phyloP scores from a whole-genome alignment of 495 filamentous ascomycete genomes.

The Articulospora tetracladia region DNA sequence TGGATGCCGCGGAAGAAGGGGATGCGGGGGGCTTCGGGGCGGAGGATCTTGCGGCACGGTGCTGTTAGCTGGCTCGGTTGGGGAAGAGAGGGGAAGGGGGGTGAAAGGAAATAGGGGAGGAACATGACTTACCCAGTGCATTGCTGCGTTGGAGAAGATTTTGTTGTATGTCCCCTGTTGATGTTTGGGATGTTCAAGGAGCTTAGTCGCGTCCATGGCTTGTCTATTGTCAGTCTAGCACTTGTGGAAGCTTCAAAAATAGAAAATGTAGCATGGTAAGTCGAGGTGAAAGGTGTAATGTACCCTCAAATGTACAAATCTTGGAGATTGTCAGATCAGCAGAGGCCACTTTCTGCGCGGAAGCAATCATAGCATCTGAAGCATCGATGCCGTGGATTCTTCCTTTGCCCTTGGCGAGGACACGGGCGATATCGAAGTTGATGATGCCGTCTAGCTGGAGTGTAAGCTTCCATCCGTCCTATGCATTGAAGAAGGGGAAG shows the following conservation, averaged over 20 bases:
- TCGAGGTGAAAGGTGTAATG: no score
- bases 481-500: neutral
- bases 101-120: no score
- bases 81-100: no score
- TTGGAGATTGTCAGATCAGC: constrained; percentile 15
- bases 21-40: constrained; percentile 22
- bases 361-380: constrained; percentile 60
- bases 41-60: no score
- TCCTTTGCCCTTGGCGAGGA: constrained; percentile 34
- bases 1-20: constrained; percentile 44
- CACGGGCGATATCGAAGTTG: constrained; percentile 47
- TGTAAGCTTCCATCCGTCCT: neutral
- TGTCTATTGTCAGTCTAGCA: neutral
- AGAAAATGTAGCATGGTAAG: no score
- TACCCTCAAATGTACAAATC: constrained; percentile 43
- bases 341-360: constrained; percentile 37
- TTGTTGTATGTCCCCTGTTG: constrained; percentile 46
- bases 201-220: constrained; percentile 16
- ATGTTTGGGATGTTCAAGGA: constrained; percentile 18
- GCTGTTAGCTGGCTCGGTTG: no score
- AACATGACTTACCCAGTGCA: no score
- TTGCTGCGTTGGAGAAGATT: constrained; percentile 73
- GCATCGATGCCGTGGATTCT: constrained; percentile 62
- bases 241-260: neutral
- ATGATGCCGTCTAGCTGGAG: constrained; percentile 52